Evolutionary conservation across 1,139 yeast species (phyloP).

Genomic region (Pneumocystis jirovecii): DNA sequence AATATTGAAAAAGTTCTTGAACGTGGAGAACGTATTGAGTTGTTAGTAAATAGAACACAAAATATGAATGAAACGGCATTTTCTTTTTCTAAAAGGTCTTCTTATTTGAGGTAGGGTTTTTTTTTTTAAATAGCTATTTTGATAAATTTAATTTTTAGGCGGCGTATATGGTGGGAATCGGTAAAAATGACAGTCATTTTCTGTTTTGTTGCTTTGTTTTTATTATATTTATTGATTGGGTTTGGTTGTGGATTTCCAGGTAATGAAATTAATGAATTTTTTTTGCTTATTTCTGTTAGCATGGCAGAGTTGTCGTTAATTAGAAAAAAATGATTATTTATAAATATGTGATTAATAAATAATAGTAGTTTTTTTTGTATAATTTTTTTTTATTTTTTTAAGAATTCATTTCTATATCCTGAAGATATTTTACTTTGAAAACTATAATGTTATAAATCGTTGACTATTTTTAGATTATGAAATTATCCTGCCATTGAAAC

Average conservation of each 20-base stretch:
- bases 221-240: constrained; percentile 14
- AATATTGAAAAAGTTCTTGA: constrained; percentile 39
- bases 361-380: not conserved
- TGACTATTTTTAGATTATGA: not conserved
- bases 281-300: not conserved
- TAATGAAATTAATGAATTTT: not conserved
- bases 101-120: constrained; percentile 37
- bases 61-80: constrained; percentile 52
- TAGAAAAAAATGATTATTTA: not conserved
- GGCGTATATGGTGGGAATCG: constrained; percentile 38
- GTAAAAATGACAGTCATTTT: constrained; percentile 28
- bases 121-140: constrained; percentile 27
- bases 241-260: constrained; percentile 15
- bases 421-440: not conserved
- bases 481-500: not conserved
- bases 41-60: constrained; percentile 69
- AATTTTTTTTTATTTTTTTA: not conserved
- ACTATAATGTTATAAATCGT: not conserved
- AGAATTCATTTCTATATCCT: not conserved
- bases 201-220: constrained; percentile 12
- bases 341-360: not conserved
- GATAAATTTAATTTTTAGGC: not conserved
- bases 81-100: constrained; percentile 60
- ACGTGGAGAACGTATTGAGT: constrained; percentile 65
- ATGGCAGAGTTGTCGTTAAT: not conserved